Conservation (phyloP, 805 yeast species). For the Candida boidinii region DNA sequence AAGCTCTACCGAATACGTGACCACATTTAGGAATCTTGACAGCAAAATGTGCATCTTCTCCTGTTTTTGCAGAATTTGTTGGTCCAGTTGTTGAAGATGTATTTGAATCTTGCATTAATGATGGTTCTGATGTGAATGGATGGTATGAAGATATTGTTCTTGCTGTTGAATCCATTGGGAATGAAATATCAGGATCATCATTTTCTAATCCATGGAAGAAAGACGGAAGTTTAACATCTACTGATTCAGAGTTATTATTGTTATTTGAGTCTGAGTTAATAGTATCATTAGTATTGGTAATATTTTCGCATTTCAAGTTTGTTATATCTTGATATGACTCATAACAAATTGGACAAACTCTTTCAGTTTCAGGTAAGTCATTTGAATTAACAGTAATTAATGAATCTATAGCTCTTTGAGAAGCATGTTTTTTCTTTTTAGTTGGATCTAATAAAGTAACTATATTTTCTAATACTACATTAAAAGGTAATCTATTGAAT, state of each 20-base stretch:
- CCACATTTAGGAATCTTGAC: conserved; percentile 65
- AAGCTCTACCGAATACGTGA: conserved; percentile 74
- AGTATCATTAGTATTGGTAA: too few species aligned
- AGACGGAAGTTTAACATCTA: too few species aligned
- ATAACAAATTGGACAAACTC: conserved; percentile 34
- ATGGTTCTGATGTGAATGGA: neutral
- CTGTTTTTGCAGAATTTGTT: conserved; percentile 2
- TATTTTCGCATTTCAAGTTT: too few species aligned
- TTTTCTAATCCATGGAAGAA: too few species aligned
- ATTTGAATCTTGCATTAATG: neutral
- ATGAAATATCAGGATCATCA: conserved; percentile 15
- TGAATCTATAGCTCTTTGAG: conserved; percentile 23
- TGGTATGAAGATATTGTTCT: conserved; percentile 1
- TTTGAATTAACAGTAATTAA: conserved; percentile 19
- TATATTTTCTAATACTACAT: too few species aligned
- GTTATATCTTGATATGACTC: conserved; percentile 22
- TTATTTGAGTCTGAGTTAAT: too few species aligned
- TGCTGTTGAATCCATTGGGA: conserved; percentile 21
- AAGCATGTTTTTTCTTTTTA: conserved; percentile 16
- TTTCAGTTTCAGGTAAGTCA: conserved; percentile 22
- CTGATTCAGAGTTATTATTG: too few species aligned
- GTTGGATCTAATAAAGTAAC: too few species aligned
- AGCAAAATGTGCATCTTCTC: conserved; percentile 43
- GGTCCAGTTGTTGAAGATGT: conserved; percentile 5
- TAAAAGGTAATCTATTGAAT: too few species aligned